These are phyloP conservation scores for Penicillium palitans DNA, from an alignment of 2,329 filamentous ascomycete genomes.

Conservation along the genomic window DNA sequence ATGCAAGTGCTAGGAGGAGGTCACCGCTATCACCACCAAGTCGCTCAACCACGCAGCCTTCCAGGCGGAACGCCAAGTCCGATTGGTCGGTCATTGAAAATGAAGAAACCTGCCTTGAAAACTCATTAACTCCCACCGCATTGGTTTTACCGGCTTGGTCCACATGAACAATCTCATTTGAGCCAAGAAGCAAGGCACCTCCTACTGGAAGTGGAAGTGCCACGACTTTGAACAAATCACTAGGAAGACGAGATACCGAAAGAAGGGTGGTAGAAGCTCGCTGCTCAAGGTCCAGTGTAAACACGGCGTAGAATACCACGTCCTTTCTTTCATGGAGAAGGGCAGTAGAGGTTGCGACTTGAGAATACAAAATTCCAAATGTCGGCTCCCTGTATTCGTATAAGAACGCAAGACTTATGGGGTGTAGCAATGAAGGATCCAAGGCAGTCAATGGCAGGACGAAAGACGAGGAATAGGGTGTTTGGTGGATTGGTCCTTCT, in stretches of 20 bases:
- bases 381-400: conserved; percentile 98
- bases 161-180: conserved; percentile 90
- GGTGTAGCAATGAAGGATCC: conserved; percentile 82
- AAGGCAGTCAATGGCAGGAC: conserved; percentile 86
- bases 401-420: conserved; percentile 87
- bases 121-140: conserved; percentile 88
- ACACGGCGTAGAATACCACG: conserved; percentile 85
- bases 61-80: conserved; percentile 73
- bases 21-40: conserved; percentile 77
- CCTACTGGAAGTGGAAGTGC: conserved; percentile 83
- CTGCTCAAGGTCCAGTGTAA: conserved; percentile 91
- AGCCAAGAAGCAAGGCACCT: conserved; percentile 80
- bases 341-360: conserved; percentile 69
- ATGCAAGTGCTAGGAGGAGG: conserved; percentile 75
- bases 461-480: conserved; percentile 87
- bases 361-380: conserved; percentile 88
- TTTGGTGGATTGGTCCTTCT: conserved; percentile 46
- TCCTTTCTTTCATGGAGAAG: conserved; percentile 77
- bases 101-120: conserved; percentile 76
- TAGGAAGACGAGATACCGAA: conserved; percentile 79
- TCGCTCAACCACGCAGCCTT: conserved; percentile 75
- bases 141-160: conserved; percentile 94
- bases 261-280: conserved; percentile 89
- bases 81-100: conserved; percentile 88
- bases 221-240: conserved; percentile 80